phyloP scores from a whole-genome alignment of 345 rosid species.

The Erucastrum elatum region DNA sequence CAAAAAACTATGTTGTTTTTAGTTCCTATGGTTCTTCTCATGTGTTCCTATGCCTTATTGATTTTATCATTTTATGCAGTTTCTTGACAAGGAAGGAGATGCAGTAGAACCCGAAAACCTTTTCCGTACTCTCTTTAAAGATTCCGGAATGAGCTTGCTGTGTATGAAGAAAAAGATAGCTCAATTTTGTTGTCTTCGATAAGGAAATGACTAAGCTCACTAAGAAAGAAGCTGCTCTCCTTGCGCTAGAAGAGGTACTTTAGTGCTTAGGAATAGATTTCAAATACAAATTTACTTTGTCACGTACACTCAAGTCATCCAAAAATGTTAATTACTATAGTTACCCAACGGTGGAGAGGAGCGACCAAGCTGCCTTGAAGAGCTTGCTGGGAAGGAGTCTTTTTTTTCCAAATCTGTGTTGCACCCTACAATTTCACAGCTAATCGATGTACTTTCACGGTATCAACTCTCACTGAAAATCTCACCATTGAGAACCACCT shows the following conservation, averaged over 20 bases:
- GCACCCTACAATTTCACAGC: background rate
- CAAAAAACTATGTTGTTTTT: constrained; percentile 31
- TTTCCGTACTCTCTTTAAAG: background rate
- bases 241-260: background rate
- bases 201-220: background rate
- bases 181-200: background rate
- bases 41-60: background rate
- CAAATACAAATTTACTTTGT: too few relatives aligned
- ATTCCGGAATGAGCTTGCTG: background rate
- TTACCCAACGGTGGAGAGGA: background rate
- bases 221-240: background rate
- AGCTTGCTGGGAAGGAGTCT: background rate
- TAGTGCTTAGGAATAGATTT: background rate
- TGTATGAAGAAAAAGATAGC: background rate
- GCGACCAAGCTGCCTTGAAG: background rate
- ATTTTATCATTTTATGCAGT: too few relatives aligned
- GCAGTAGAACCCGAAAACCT: too few relatives aligned
- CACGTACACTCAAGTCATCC: background rate
- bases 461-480: background rate
- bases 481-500: background rate
- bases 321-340: background rate
- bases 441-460: background rate
- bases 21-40: constrained; percentile 3
- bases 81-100: too few relatives aligned
- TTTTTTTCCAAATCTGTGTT: background rate